Evolutionary conservation across 768 basidiomycete genomes (phyloP).

Genomic region (Pisolithus sp.): DNA sequence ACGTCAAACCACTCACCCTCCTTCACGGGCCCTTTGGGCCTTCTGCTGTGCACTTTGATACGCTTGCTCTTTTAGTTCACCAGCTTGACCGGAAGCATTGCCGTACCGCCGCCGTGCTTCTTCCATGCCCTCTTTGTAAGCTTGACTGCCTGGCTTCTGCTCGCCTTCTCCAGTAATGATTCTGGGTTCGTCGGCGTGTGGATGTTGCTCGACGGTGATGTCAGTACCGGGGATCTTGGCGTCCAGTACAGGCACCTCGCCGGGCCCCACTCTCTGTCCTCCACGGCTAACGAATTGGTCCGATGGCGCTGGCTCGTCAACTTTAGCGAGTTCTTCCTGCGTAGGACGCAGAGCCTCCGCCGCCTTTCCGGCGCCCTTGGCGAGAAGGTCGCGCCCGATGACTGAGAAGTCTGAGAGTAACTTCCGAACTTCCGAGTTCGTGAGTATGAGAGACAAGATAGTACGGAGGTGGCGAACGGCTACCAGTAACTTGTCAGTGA

Average conservation of each 20-base stretch:
- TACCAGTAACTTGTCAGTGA: conserved; percentile 20
- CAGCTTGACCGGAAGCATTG: conserved; percentile 1
- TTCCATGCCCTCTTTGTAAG: conserved; percentile 11
- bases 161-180: conserved; percentile 29
- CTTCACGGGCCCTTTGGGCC: background rate
- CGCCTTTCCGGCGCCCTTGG: conserved; percentile 63
- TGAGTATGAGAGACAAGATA: conserved; percentile 76
- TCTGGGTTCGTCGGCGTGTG: conserved; percentile 38
- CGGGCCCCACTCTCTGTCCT: conserved; percentile 35
- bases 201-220: conserved; percentile 42
- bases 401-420: conserved; percentile 72
- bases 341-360: conserved; percentile 64
- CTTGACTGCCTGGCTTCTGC: conserved; percentile 25
- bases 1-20: conserved; percentile 9
- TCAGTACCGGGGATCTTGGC: conserved; percentile 40
- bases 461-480: conserved; percentile 86
- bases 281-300: conserved; percentile 55
- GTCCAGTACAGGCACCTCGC: conserved; percentile 44
- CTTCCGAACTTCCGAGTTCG: conserved; percentile 91
- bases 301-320: conserved; percentile 64
- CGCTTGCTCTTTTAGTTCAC: conserved; percentile 5
- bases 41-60: conserved; percentile 6
- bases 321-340: conserved; percentile 50
- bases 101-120: conserved; percentile 11
- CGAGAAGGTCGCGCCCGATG: conserved; percentile 79